Base-by-base conservation (phyloP, 225 moss, liverwort and hornwort species). In the Sphagnum contortum region DNA sequence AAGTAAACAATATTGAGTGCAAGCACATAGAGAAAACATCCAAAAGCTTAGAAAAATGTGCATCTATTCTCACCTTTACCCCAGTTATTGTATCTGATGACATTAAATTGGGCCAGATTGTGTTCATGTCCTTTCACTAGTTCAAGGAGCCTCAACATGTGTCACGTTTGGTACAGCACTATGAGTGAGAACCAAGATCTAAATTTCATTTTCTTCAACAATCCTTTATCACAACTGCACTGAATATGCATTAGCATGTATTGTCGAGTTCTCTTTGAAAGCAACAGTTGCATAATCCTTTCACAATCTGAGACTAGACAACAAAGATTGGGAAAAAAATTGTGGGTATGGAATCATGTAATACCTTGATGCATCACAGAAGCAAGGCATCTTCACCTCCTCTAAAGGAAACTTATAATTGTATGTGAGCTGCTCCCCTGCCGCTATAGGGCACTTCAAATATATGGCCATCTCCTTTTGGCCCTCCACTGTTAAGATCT, bases 401-500 rank as follows among this genome's bases (percentile, higher is more conserved):
- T 83, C 83, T 9, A 80, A 76, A 9, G 83, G 83, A 63, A 83
- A 83, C 55, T 83, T 83, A 52, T 83, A 83, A 55, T 83, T 76
- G 66, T 83, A 83, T 1, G 83, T 83, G 12, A 83, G 77, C 54
- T 83, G 80, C 70, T 83, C 83, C 47, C 83, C 83, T 61, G 80
- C 74, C 61, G 12, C 47, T 66, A 83, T 83, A 48, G 57, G 68
- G 48, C 83, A 73, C 64, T 83, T 83, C n/a, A 79, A 79, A 71
- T 83, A 83, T 60, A 83, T 83, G 2, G 80, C 83, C 56, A 94
- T 88, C 73, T 84, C 90, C 73, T 90, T 92, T 66, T 89, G 87
- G 59, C 89, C 89, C 68, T 92, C 91, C 56, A 87, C 82, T 58
- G 87, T 87, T 44, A 92, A 85, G 29, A 92, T 92, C 71, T 87